Conservation (phyloP, 2,329 filamentous ascomycete species). For the Arthrobotrys musiformis region DNA sequence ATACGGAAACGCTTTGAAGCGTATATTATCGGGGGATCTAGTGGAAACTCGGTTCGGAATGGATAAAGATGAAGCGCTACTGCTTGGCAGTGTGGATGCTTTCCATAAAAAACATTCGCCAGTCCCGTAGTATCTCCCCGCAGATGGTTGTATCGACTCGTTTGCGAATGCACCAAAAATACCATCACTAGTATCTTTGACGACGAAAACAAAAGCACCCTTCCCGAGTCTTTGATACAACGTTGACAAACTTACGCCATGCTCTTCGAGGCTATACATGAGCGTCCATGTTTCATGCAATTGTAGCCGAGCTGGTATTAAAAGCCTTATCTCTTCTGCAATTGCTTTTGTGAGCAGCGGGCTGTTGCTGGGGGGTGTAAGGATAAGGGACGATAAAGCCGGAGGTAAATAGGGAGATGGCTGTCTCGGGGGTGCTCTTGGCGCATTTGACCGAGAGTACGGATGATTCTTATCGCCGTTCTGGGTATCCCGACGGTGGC, state of each 20-base stretch:
- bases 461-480: constrained; percentile 20
- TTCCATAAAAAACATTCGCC: constrained; percentile 96
- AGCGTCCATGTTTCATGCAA: constrained; percentile 87
- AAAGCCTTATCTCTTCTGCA: constrained; percentile 90
- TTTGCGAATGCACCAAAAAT: constrained; percentile 95
- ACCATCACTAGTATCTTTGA: constrained; percentile 74
- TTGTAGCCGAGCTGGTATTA: constrained; percentile 86
- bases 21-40: constrained; percentile 66
- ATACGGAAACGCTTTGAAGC: constrained; percentile 97
- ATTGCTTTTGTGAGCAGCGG: constrained; percentile 75
- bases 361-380: constrained; percentile 15
- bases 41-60: constrained; percentile 16
- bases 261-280: constrained; percentile 88
- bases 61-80: constrained; percentile 57
- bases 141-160: constrained; percentile 80
- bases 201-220: constrained; percentile 88
- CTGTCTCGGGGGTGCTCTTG: constrained; percentile 35
- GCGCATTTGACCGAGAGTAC: neutral
- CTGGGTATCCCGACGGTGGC: constrained; percentile 39
- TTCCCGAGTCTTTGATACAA: constrained; percentile 80
- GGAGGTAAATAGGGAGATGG: constrained; percentile 50
- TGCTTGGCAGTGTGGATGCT: constrained; percentile 72
- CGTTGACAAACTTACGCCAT: constrained; percentile 87
- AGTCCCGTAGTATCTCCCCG: constrained; percentile 89
- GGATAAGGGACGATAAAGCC: constrained; percentile 28